Base-by-base conservation (phyloP, 441 rosid species). In the Raphanus hybrid region DNA sequence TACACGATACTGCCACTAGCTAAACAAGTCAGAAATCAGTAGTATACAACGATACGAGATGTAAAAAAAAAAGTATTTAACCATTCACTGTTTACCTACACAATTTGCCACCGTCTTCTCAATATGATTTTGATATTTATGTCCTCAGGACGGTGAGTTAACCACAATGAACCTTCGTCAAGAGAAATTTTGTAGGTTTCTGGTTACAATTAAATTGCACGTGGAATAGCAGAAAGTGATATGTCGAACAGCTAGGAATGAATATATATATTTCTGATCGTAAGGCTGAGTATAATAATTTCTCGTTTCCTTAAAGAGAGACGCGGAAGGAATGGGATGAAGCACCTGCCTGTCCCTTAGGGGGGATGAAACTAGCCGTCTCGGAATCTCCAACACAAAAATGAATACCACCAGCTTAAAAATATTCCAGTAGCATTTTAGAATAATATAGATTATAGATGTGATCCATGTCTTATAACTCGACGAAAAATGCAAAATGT, bases 241-340 rank as follows among this genome's bases (percentile, higher is more conserved):
- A 39, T 3, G 71, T 71, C 62, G 41, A 57, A 70, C 61, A 57
- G 71, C 29, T 55, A n/a, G 8, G 16, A 64, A 57, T 65, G 23
- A 41, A 77, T 69, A 12, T 52, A 15, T 29, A 29, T 50, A 14
- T 50, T 29, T 64, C 11, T 54, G 71, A 70, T 64, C 67, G 6
- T 41, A 64, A 27, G 75, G 65, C 71, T 12, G 7, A 45, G 12
- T 45, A 70, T 63, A 29, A 62, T 64, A 58, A 29, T 58, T 9
- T 43, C 11, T 57, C 67, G 57, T 50, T 77, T 77, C 68, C 76
- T 71, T 77, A 71, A 57, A 57, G 76, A 71, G 63, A 65, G 67
- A 71, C 76, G 67, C 39, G 12, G 34, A 77, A 55, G 72, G 71
- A 57, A 77, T 77, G 76, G 80, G 75, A 55, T 35, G 67, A 71